These are phyloP conservation scores for Zelonia costaricensis DNA, from an alignment of 208 protist genomes.

Conservation along the genomic window DNA sequence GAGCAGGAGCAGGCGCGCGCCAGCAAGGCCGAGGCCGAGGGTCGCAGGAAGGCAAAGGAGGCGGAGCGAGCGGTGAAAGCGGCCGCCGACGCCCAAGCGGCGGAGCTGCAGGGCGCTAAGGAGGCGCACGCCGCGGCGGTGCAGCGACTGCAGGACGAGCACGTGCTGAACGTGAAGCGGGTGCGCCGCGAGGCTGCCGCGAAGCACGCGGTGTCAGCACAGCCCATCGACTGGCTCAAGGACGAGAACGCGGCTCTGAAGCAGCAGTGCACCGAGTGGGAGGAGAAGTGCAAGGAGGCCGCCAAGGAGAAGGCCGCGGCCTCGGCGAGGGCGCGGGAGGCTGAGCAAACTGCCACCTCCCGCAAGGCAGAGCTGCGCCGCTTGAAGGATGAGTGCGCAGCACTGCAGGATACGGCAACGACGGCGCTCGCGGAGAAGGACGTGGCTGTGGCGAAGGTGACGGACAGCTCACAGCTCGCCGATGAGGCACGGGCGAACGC, in stretches of 20 bases:
- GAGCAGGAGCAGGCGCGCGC: slow-evolving; percentile 2
- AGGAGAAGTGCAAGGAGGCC: slow-evolving; percentile 9
- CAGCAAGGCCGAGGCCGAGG: slow-evolving; percentile 6
- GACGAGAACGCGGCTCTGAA: slow-evolving; percentile 36
- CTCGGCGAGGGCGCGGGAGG: slow-evolving; percentile 6
- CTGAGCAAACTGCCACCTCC: slow-evolving; percentile 6
- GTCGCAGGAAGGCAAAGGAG: background rate
- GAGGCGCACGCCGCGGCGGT: slow-evolving; percentile 7
- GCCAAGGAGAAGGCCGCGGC: slow-evolving; percentile 18
- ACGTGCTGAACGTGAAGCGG: slow-evolving; percentile 13
- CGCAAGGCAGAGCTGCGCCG: slow-evolving; percentile 16
- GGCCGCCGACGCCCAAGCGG: background rate
- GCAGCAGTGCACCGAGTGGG: slow-evolving; percentile 13
- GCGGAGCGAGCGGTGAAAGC: background rate
- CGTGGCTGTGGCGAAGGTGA: slow-evolving; percentile 13
- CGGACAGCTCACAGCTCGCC: slow-evolving; percentile 14
- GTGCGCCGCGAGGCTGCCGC: slow-evolving; percentile 5
- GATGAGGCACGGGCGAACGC: slow-evolving; percentile 22
- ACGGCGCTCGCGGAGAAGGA: slow-evolving; percentile 22
- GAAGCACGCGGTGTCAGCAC: slow-evolving; percentile 14
- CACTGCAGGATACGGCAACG: slow-evolving; percentile 7
- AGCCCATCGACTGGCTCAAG: slow-evolving; percentile 41
- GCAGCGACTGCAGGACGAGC: slow-evolving; percentile 4
- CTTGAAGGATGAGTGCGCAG: slow-evolving; percentile 16
- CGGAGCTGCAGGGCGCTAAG: background rate